Conservation (phyloP, 352 stramenopile species). For the Globisporangium recalcitrans region DNA sequence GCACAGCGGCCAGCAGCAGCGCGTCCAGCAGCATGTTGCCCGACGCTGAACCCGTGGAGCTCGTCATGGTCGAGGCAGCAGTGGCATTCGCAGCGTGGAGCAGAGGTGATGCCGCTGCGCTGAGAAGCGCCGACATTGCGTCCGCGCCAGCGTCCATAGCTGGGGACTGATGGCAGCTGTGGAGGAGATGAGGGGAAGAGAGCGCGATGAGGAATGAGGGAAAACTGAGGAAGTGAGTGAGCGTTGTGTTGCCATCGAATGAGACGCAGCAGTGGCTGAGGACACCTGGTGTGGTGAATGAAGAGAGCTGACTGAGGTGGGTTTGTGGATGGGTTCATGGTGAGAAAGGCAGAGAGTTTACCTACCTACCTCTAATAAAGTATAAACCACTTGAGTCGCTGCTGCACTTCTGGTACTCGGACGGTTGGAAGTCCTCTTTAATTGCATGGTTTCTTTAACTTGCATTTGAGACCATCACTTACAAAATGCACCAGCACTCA, state of each 20-base stretch:
- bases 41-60: conserved; percentile 28
- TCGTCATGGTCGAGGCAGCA: conserved; percentile 5
- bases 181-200: neutral
- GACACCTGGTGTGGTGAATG: no score
- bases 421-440: neutral
- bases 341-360: neutral
- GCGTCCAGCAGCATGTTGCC: conserved; percentile 36
- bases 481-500: neutral
- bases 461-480: neutral
- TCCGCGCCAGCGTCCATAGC: conserved; percentile 5
- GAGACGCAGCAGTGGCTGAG: no score
- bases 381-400: neutral
- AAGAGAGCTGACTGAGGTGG: no score
- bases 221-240: neutral
- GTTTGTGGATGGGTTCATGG: no score
- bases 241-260: no score
- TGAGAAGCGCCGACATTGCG: conserved; percentile 1
- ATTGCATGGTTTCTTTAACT: neutral
- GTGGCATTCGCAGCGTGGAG: conserved; percentile 14
- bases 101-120: neutral
- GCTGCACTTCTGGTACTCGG: neutral
- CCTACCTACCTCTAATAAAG: neutral
- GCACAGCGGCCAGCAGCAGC: conserved; percentile 19
- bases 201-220: conserved; percentile 3
- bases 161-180: neutral